Base-by-base conservation (phyloP, 148 eudicot species). In the Simmondsia chinensis region DNA sequence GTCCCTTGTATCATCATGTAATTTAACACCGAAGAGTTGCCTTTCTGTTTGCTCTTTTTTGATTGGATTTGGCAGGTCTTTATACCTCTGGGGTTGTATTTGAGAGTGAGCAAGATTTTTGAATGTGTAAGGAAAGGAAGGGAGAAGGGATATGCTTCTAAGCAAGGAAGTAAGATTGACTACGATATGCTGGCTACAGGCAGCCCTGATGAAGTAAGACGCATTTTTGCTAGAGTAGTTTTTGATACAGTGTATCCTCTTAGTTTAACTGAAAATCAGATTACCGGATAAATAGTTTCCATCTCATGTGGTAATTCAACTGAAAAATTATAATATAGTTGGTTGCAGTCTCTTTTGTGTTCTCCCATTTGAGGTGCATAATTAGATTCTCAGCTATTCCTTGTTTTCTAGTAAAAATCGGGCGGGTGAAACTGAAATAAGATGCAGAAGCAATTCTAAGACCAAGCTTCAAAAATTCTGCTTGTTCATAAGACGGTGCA, bases 201-300 rank as follows among this genome's bases (percentile, higher is more conserved):
- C 46, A 71, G 58, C 45, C 22, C 76, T 50, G 60, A 47, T 39
- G 97, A 84, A 70, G 69, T 78, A 30, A 62, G 91, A 18, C 87
- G 77, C 32, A 70, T 75, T 16, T 80, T 89, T 66, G 91, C 95
- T 1, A 77, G 97, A 64, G 62, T 81, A 33, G 81, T 84, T 27
- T 89, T 80, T 47, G 93, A 84, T 62, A 71, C 94, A 12, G 33
- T 84, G 35, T 84, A 71, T 53, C 95, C 96, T 5, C 14, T 64
- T 18, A 33, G 33, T 45, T 27, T 37, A 0, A 17, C 28, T 43
- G 44, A 17, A 10, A 48, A 43, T 46, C 36, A 46, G 3, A 41
- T 23, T 3, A 31, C 6, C 15, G 8, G 28, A 15, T 14, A 38
- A 19, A n/a, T n/a, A n/a, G n/a, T n/a, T n/a, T n/a, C n/a, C n/a